Conservation (phyloP, 352 stramenopile genomes). For the Phytophthora sojae region DNA sequence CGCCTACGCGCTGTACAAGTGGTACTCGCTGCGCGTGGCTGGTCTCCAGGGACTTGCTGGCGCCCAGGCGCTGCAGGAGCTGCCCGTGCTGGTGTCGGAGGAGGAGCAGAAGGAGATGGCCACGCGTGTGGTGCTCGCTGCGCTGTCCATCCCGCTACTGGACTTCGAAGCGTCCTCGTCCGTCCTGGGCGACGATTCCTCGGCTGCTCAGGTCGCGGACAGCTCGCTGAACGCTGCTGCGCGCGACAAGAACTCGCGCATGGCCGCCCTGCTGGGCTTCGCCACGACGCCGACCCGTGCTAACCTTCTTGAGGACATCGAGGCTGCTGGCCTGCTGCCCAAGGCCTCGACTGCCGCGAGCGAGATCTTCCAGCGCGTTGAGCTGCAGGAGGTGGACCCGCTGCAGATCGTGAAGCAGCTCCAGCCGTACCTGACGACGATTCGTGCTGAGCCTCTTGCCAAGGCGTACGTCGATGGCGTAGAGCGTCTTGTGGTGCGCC, state of each 20-base stretch:
- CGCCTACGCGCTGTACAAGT: conserved; percentile 97
- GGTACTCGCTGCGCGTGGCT: conserved; percentile 92
- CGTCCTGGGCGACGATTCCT: conserved; percentile 65
- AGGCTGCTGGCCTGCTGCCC: conserved; percentile 67
- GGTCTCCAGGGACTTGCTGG: conserved; percentile 78
- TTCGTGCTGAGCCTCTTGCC: conserved; percentile 47
- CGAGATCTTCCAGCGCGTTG: conserved; percentile 73
- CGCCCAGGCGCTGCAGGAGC: conserved; percentile 39
- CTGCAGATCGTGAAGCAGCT: conserved; percentile 84
- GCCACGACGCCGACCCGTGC: conserved; percentile 86
- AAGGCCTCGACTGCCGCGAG: conserved; percentile 66
- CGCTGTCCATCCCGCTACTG: conserved; percentile 93
- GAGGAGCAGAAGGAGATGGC: conserved; percentile 90
- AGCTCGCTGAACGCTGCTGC: conserved; percentile 53
- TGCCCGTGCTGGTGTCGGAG: conserved; percentile 61
- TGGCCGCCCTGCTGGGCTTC: conserved; percentile 95
- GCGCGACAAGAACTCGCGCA: conserved; percentile 94
- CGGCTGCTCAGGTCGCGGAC: conserved; percentile 51
- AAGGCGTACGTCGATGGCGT: conserved; percentile 69
- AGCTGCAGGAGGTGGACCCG: conserved; percentile 76
- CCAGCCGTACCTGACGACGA: conserved; percentile 57
- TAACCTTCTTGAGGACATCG: conserved; percentile 93
- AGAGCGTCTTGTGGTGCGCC: conserved; percentile 76
- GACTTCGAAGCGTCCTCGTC: conserved; percentile 69
- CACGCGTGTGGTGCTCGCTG: conserved; percentile 92